Evolutionary conservation across 2,329 filamentous ascomycete genomes (phyloP), one percentile per base, ranked within the genome.

Genomic region (Elsinoe arachidis): DNA sequence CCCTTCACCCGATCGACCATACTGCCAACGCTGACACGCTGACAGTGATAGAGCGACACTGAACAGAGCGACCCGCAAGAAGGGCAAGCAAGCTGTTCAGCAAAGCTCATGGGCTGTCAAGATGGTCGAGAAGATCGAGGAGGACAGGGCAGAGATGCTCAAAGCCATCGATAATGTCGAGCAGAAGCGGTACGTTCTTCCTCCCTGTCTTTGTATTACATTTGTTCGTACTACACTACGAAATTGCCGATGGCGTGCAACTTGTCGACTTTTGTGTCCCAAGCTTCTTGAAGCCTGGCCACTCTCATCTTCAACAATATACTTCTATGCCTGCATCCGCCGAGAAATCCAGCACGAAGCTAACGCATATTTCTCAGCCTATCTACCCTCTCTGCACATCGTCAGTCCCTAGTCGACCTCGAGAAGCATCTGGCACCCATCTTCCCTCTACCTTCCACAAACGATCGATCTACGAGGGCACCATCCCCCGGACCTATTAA

Each of bases 121-220:
- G 39, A 35, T 51, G 51, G 11, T 39, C 56, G 43, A 49, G 39
- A 51, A 72, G 65, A 63, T 60, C n/a, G 35, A 56, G 2, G 52
- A 55, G 9, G 59, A 58, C 30, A 56, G 30, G 9, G 51, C 51
- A 3, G 44, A 58, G 10, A 33, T 60, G 33, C 39, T 57, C 0
- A 34, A 52, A 11, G 7, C 37, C 15, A 52, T 56, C 15, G 41
- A 41, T n/a, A 44, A 58, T 12, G 17, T 60, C 17, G 56, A 44
- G 35, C 30, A 47, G 4, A 38, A 39, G 19, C 34, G 49, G 49
- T 53, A 15, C 11, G 49, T 15, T 10, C 34, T 26, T 35, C 1
- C 19, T 39, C 33, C 34, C 34, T 1, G 5, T 19, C 14, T 14
- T 12, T 37, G 5, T 30, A 30, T 7, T 9, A 4, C 7, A 9